These are phyloP conservation scores for Orobanche coerulescens DNA, from an alignment of 257 asterid genomes.

Conservation along the genomic window DNA sequence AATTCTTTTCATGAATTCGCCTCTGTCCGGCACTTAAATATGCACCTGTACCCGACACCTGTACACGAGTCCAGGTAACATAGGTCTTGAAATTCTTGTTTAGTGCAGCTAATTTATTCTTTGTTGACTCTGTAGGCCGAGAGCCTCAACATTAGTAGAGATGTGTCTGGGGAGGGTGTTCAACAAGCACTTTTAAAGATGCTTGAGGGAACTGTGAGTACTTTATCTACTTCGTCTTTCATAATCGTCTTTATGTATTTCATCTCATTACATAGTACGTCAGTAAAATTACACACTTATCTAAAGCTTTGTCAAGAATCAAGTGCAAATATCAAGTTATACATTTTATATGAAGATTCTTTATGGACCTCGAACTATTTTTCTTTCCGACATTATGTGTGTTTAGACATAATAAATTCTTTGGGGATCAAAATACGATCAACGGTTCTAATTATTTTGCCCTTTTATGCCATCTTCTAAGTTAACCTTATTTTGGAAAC, in stretches of 20 bases:
- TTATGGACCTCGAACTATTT: neutral
- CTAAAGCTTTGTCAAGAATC: neutral
- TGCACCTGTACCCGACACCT: too few species aligned
- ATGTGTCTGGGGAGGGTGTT: conserved; percentile 99
- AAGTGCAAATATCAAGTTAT: neutral
- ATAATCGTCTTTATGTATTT: neutral
- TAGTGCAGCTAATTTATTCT: conserved; percentile 1
- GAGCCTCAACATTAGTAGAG: conserved; percentile 94
- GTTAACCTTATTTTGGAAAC: neutral
- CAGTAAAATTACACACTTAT: neutral
- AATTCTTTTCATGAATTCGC: too few species aligned
- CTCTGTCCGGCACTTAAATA: too few species aligned
- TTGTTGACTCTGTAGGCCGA: conserved; percentile 57
- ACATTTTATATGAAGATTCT: neutral
- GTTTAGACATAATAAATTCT: neutral
- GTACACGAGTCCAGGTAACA: too few species aligned
- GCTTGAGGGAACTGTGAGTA: conserved; percentile 99
- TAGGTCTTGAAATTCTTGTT: too few species aligned
- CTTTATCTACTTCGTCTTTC: neutral
- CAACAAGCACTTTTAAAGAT: conserved; percentile 95
- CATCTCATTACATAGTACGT: neutral
- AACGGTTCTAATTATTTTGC: neutral
- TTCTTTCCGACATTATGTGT: neutral
- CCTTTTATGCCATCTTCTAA: neutral
- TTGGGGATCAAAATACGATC: neutral